Evolutionary conservation across 352 stramenopile species (phyloP).

Genomic region (Aphanomyces cochlioides): DNA sequence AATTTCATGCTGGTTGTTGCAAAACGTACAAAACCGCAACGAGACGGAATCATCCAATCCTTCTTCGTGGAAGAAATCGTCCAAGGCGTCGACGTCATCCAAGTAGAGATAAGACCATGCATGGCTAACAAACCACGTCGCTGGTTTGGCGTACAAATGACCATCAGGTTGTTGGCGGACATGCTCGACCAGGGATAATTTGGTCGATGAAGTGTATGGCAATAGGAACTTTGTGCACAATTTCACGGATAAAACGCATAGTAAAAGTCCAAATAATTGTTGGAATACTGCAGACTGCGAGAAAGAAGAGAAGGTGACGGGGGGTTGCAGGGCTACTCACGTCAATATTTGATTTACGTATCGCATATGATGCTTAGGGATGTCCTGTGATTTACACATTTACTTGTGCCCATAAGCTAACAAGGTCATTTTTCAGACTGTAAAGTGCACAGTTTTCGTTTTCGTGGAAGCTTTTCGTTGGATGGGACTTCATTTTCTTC

Average conservation of each 20-base stretch:
- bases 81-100: background rate
- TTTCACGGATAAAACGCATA: background rate
- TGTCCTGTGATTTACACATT: no score
- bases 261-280: background rate
- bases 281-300: no score
- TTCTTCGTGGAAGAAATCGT: constrained; percentile 14
- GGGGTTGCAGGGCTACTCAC: no score
- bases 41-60: background rate
- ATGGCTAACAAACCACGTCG: constrained; percentile 22
- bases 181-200: constrained; percentile 8
- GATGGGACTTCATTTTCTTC: no score
- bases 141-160: background rate
- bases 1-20: constrained; percentile 24
- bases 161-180: background rate
- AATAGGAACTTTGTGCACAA: constrained; percentile 12
- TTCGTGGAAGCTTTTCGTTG: no score
- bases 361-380: no score
- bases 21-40: constrained; percentile 27
- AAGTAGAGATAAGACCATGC: constrained; percentile 24
- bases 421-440: no score
- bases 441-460: no score
- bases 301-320: no score
- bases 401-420: no score
- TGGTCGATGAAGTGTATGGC: background rate
- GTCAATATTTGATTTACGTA: no score